Base-by-base conservation (phyloP, 2,329 filamentous ascomycete genomes). In the Apiospora marii region DNA sequence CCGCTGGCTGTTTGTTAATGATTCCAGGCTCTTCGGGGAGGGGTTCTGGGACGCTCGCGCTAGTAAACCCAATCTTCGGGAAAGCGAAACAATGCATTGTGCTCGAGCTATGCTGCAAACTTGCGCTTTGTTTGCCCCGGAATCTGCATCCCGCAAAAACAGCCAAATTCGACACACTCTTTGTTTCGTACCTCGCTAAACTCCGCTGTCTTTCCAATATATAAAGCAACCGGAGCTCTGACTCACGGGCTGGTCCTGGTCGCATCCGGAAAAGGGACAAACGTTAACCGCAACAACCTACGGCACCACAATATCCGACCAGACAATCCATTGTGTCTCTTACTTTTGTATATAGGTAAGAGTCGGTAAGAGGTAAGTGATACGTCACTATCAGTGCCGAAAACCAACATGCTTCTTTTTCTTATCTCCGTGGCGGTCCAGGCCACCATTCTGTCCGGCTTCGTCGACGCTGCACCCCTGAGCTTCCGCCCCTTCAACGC, bases 171-270 rank as follows among this genome's bases (percentile, higher is more conserved):
- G 19, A 61, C 58, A 41, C 58, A 0, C 14, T 4, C 58, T 64
- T 64, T 64, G 58, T 64, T 22, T 64, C 34, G 58, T 34, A 41
- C 41, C 58, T 64, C 34, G 34, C 58, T 64, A 64, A 8, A 19
- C 5, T 6, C 58, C 58, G 34, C 34, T n/a, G n/a, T 3, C 8
- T n/a, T 41, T 5, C 30, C 58, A 22, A 14, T 64, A 64, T 41
- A 64, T 41, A 64, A 64, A 24, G 58, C 30, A 64, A 14, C 19
- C 22, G 2, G 10, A 7, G 1, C 13, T 13, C 14, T 64, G 58
- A 64, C 19, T 64, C 58, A 64, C 19, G 12, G 6, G 58, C 34
- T n/a, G 19, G 19, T 24, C 12, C 58, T 64, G 58, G 34, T n/a
- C 58, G 16, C 1, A 41, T 41, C 58, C 58, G 58, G 19, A 22